Evolutionary conservation across 1,284 basidiomycete genomes (phyloP).

Genomic region (Violaceomyces palustris): DNA sequence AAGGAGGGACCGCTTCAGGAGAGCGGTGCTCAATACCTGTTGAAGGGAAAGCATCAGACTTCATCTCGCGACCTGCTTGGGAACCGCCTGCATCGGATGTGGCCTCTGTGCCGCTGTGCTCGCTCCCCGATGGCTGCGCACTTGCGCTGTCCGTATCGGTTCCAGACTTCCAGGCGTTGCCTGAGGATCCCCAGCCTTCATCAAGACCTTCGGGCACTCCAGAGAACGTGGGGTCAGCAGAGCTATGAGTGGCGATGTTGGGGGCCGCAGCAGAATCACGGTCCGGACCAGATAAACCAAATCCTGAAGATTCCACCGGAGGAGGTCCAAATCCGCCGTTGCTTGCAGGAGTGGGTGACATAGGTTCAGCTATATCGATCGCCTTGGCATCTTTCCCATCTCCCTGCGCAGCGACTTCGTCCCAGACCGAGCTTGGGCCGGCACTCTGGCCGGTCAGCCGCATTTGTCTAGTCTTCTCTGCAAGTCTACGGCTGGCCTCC

Average conservation of each 20-base stretch:
- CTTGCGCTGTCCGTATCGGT: no score
- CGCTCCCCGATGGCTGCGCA: no score
- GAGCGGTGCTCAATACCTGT: no score
- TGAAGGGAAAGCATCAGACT: no score
- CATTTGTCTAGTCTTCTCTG: slow-evolving; percentile 45
- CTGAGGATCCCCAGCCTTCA: no score
- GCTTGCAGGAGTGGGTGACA: slow-evolving; percentile 17
- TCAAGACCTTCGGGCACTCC: slow-evolving; percentile 44
- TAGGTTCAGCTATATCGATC: slow-evolving; percentile 35
- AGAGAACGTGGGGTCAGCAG: slow-evolving; percentile 32
- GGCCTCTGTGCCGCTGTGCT: no score
- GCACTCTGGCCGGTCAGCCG: slow-evolving; percentile 31
- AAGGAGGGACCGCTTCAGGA: no score
- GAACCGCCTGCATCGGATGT: no score
- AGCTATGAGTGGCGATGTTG: slow-evolving; percentile 47
- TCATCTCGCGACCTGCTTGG: no score
- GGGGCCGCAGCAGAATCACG: slow-evolving; percentile 39
- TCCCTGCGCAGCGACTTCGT: slow-evolving; percentile 40
- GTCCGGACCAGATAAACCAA: slow-evolving; percentile 29
- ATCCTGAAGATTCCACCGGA: slow-evolving; percentile 30
- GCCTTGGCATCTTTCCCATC: slow-evolving; percentile 25
- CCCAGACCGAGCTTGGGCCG: slow-evolving; percentile 39
- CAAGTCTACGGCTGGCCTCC: slow-evolving; percentile 40
- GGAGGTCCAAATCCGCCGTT: slow-evolving; percentile 7
- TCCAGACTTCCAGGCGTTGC: no score